Conservation (phyloP, 352 stramenopile genomes). For the Pythium sp. region DNA sequence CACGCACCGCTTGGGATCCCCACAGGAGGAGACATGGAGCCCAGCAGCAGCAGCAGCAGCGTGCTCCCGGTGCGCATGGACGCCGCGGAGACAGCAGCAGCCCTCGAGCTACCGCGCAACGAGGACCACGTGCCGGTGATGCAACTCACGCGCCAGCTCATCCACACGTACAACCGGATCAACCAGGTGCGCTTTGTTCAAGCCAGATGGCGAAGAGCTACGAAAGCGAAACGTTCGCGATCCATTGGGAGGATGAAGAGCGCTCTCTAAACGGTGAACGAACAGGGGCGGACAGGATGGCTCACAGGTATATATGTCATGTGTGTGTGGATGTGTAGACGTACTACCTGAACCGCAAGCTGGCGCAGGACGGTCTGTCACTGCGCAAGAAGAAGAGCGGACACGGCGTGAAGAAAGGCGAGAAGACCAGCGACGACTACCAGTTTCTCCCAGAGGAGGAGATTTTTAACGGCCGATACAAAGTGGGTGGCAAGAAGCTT, state of each 20-base stretch:
- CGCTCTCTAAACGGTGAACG: not conserved
- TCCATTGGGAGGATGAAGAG: not conserved
- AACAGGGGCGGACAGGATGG: not conserved
- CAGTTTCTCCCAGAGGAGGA: slow-evolving; percentile 62
- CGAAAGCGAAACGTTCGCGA: not conserved
- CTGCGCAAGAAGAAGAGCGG: slow-evolving; percentile 63
- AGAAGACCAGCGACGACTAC: slow-evolving; percentile 43
- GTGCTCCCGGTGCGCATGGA: not conserved
- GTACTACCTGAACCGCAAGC: slow-evolving; percentile 79
- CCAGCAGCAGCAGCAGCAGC: slow-evolving; percentile 7
- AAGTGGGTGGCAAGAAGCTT: slow-evolving; percentile 62
- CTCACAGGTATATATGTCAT: slow-evolving; percentile 3
- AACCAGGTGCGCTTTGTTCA: slow-evolving; percentile 70
- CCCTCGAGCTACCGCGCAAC: slow-evolving; percentile 20
- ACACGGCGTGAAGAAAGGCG: slow-evolving; percentile 24
- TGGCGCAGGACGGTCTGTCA: slow-evolving; percentile 39
- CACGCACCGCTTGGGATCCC: slow-evolving; percentile 11
- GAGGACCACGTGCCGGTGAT: slow-evolving; percentile 39
- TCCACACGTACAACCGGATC: slow-evolving; percentile 97
- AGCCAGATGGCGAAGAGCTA: slow-evolving; percentile 12
- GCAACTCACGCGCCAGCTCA: slow-evolving; percentile 91
- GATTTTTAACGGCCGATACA: slow-evolving; percentile 76
- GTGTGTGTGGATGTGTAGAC: slow-evolving; percentile 40
- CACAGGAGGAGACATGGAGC: slow-evolving; percentile 14
- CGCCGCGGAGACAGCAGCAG: not conserved